Percentiles rank a stretch among this genome's conserved stretches.
Conservation (phyloP, 139 green algal species). For the Haematococcus lacustris region DNA sequence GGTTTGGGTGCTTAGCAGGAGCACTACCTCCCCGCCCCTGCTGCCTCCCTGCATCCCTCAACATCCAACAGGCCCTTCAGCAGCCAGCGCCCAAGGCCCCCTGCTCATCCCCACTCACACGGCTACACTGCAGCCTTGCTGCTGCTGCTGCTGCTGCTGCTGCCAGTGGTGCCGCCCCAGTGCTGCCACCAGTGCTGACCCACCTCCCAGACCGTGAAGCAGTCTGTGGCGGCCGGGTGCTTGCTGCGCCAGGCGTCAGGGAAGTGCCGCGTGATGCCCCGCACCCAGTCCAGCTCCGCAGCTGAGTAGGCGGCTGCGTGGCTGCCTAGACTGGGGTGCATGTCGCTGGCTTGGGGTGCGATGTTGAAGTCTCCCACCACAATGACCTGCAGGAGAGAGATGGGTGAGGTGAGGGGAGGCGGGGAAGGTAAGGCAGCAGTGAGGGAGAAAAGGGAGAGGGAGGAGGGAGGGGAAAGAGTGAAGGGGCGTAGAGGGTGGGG, state of each 20-base stretch:
- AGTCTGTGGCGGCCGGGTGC: slow-evolving; percentile 26
- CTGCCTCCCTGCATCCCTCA: too few relatives aligned
- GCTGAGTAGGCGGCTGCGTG: background rate
- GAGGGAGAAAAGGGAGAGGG: too few relatives aligned
- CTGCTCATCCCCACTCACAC: background rate
- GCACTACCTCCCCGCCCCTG: too few relatives aligned
- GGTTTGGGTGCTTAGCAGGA: too few relatives aligned
- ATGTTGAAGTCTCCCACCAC: background rate
- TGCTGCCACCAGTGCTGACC: background rate
- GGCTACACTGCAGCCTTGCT: background rate
- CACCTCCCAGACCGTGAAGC: slow-evolving; percentile 62
- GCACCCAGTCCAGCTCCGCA: background rate
- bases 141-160: too few relatives aligned
- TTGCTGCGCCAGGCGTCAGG: slow-evolving; percentile 50
- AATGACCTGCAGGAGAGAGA: background rate
- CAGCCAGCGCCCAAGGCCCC: too few relatives aligned
- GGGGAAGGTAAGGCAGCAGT: too few relatives aligned
- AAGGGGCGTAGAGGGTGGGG: too few relatives aligned
- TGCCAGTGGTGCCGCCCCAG: too few relatives aligned
- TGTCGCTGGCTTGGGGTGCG: background rate
- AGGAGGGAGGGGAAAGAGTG: too few relatives aligned
- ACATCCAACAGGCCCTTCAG: too few relatives aligned
- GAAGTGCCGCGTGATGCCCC: background rate
- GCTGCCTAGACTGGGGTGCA: background rate
- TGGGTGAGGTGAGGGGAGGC: too few relatives aligned